Base-by-base conservation (phyloP, 805 yeast genomes). In the Yamadazyma paraphyllophila region DNA sequence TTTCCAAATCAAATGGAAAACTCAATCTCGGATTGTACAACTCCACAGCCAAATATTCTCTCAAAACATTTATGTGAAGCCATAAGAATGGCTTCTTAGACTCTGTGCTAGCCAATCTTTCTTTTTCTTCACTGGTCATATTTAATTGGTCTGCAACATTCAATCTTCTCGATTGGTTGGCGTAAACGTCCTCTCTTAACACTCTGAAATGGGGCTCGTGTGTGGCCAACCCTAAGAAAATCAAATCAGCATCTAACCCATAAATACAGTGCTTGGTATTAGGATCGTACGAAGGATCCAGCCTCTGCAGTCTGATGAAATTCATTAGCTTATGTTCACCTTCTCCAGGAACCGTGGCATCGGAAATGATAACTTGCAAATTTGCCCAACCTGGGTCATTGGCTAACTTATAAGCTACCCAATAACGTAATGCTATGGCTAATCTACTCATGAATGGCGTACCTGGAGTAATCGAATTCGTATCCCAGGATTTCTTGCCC, bases 271-370 rank as follows among this genome's bases (percentile, higher is more conserved):
- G 99, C n/a, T 82, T 76, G 1, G 97, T 91, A 62, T 94, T 92
- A 43, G 98, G 96, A 59, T 88, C 80, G 65, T 92, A 88, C 59
- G 83, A 82, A 0, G 95, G 88, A 55, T 87, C 94, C 34, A 85
- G 78, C 55, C 98, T 76, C 62, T 91, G 98, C 35, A 88, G 80
- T 59, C 99, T 80, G 46, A 94, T 86, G 62, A 91, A 94, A 58
- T 86, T 90, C 99, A 94, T 94, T 56, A 94, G 84, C 65, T 94
- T 94, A 71, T 94, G 99, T 66, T 94, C 99, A 62, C 99, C 99
- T 75, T 94, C 99, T 51, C 99, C 99, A 1, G 99, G 99, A 11
- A 92, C 98, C 0, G 96, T 83, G 26, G 97, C 96, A 62, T 92
- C 99, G 58, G 96, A 85, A 38, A 94, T 84, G 17, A 94, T 86